Percentiles rank a stretch among this genome's conserved stretches.
Evolutionary conservation across 106 monocot genomes (phyloP).

Genomic region (Acorus calamus): DNA sequence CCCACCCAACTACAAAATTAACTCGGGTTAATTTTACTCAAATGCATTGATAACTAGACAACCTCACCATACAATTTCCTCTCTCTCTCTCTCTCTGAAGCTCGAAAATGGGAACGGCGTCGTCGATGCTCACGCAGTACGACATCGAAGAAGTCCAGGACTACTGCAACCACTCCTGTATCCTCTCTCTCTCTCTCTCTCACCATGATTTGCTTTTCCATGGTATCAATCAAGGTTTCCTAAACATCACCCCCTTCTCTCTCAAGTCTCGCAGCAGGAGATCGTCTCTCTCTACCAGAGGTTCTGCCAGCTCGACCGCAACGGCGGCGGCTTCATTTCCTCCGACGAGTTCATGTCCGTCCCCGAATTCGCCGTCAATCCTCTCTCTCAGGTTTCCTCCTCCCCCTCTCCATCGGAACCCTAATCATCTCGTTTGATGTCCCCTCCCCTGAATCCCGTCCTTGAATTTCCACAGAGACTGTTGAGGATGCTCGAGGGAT

Average conservation of each 20-base stretch:
- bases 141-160: constrained; percentile 97
- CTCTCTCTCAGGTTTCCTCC: constrained; percentile 38
- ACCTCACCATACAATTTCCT: no score
- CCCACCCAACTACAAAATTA: no score
- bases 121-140: constrained; percentile 93
- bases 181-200: background rate
- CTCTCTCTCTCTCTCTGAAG: no score
- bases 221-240: background rate
- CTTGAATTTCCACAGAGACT: constrained; percentile 34
- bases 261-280: constrained; percentile 52
- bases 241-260: no score
- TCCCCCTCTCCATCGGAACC: background rate
- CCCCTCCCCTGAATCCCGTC: background rate
- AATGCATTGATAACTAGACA: no score
- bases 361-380: constrained; percentile 63
- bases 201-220: background rate
- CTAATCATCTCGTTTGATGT: background rate
- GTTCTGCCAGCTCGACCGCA: constrained; percentile 60
- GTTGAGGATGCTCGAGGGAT: constrained; percentile 48
- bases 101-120: constrained; percentile 54
- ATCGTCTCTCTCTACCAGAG: constrained; percentile 54
- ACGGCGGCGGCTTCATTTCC: constrained; percentile 41
- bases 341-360: constrained; percentile 55
- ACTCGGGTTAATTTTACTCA: no score
- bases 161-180: constrained; percentile 74